These are phyloP conservation scores for Carex scoparia DNA, from an alignment of 176 grass and related monocot species.

Conservation along the genomic window DNA sequence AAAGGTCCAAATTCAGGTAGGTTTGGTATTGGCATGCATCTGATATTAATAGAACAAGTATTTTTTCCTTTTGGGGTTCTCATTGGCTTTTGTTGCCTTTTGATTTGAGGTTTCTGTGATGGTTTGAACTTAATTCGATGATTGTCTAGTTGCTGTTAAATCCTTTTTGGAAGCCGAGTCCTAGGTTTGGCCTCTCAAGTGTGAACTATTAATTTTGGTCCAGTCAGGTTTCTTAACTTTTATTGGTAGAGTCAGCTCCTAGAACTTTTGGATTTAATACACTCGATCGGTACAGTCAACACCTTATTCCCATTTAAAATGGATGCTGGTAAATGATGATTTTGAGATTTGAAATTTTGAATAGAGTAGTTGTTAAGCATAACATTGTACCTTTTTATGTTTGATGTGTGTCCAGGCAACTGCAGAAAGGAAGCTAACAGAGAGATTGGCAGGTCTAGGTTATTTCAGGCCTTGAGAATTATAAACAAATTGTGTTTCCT, in stretches of 20 bases:
- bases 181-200: not conserved
- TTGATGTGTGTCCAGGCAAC: slow-evolving; percentile 48
- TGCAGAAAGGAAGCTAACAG: slow-evolving; percentile 69
- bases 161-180: not conserved
- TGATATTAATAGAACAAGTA: not conserved
- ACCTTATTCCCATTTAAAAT: not conserved
- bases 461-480: slow-evolving; percentile 31
- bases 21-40: not conserved
- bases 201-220: not conserved
- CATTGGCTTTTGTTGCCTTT: not conserved
- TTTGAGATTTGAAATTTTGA: not conserved
- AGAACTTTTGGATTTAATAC: not conserved
- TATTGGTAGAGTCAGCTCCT: not conserved
- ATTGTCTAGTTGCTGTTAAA: not conserved
- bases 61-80: not conserved
- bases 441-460: slow-evolving; percentile 66
- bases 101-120: not conserved
- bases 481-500: not conserved
- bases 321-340: not conserved
- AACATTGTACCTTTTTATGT: not conserved
- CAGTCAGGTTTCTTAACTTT: not conserved
- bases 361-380: not conserved
- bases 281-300: not conserved
- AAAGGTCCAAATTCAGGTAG: not conserved
- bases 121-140: not conserved